These are phyloP conservation scores for Paraurostyla sp. DNA, from an alignment of 73 alveolate genomes.

Conservation along the genomic window DNA sequence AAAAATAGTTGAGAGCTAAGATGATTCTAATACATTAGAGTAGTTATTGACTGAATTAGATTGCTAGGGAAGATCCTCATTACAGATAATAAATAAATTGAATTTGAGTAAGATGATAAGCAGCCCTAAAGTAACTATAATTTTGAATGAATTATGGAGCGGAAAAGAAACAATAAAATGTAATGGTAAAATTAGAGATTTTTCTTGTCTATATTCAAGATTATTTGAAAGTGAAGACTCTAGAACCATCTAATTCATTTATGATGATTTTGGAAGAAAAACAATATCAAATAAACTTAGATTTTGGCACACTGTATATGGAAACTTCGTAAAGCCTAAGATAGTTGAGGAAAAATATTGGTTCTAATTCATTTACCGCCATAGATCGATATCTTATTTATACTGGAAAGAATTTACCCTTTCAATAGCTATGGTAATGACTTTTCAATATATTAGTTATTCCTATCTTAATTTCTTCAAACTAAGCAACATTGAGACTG, in stretches of 20 bases:
- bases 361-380: constrained; percentile 20
- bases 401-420: constrained; percentile 38
- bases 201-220: constrained; percentile 14
- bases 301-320: constrained; percentile 49
- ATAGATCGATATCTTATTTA: constrained; percentile 1
- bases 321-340: constrained; percentile 37
- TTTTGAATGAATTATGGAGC: constrained; percentile 17
- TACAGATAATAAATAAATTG: constrained; percentile 9
- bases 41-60: constrained; percentile 39
- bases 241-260: neutral
- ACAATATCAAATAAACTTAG: constrained; percentile 11
- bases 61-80: constrained; percentile 20
- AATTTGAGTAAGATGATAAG: neutral
- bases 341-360: constrained; percentile 26
- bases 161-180: constrained; percentile 51
- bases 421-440: neutral
- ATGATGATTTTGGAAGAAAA: constrained; percentile 18
- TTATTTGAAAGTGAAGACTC: constrained; percentile 2
- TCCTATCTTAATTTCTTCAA: constrained; percentile 38
- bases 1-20: constrained; percentile 25
- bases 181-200: constrained; percentile 24
- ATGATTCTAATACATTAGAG: constrained; percentile 8
- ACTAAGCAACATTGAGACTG: neutral
- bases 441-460: constrained; percentile 39
- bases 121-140: constrained; percentile 41